These are phyloP conservation scores for Candida vartiovaarae DNA, from an alignment of 805 yeast genomes.

Conservation along the genomic window DNA sequence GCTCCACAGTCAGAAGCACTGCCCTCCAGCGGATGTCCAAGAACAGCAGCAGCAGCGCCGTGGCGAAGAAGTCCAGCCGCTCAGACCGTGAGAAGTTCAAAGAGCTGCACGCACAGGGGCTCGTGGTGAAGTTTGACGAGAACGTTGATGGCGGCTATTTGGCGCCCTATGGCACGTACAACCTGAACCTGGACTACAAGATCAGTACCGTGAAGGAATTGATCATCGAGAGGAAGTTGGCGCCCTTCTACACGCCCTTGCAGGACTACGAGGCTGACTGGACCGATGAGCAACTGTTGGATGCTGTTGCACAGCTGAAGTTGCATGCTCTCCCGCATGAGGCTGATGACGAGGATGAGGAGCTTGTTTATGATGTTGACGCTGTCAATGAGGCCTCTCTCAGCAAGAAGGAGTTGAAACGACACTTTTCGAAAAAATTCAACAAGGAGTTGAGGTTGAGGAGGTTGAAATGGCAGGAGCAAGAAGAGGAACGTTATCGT, in stretches of 20 bases:
- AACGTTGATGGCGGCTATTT: constrained; percentile 90
- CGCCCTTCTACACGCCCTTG: constrained; percentile 88
- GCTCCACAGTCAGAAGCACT: no score
- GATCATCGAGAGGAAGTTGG: constrained; percentile 62
- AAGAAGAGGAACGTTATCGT: constrained; percentile 26
- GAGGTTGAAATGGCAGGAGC: constrained; percentile 30
- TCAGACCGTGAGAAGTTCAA: constrained; percentile 48
- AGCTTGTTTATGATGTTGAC: constrained; percentile 51
- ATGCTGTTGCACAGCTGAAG: constrained; percentile 40
- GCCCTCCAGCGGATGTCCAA: background rate
- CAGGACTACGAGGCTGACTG: constrained; percentile 70
- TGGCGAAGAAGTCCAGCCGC: constrained; percentile 31
- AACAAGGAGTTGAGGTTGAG: constrained; percentile 34
- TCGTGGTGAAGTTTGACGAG: constrained; percentile 57
- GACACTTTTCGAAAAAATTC: constrained; percentile 28
- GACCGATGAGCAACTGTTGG: constrained; percentile 62
- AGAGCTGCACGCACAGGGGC: constrained; percentile 47
- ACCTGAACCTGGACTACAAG: constrained; percentile 64
- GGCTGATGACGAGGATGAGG: constrained; percentile 54
- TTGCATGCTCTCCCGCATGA: constrained; percentile 47
- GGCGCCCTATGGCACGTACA: constrained; percentile 88
- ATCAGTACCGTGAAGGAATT: constrained; percentile 64
- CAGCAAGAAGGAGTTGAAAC: constrained; percentile 39
- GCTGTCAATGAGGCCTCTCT: constrained; percentile 37
- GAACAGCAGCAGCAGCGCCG: no score